Percentiles rank a stretch among this genome's conserved stretches.
These are phyloP conservation scores for Epichloe uncinata DNA, from an alignment of 2,329 filamentous ascomycete species.

Conservation along the genomic window DNA sequence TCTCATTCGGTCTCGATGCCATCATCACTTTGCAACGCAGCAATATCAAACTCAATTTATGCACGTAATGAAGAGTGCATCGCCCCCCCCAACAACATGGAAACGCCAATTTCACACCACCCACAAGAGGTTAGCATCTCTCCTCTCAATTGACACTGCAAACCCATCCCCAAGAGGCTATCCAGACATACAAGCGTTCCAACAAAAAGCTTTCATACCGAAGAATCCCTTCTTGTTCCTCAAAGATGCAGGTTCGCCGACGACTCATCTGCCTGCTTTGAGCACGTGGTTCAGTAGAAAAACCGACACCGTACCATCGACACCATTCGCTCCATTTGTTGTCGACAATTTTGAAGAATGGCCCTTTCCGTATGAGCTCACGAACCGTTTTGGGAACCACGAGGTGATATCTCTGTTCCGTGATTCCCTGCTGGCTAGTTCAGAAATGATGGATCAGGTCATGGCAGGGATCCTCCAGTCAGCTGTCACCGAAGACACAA, in stretches of 20 bases:
- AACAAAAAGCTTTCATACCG: slow-evolving; percentile 35
- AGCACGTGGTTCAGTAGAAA: slow-evolving; percentile 42
- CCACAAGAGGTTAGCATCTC: background rate
- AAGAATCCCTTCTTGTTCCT: slow-evolving; percentile 38
- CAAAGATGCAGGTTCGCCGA: slow-evolving; percentile 25
- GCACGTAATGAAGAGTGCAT: slow-evolving; percentile 3
- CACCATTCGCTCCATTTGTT: slow-evolving; percentile 9
- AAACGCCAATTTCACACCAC: slow-evolving; percentile 1
- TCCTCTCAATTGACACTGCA: slow-evolving; percentile 3
- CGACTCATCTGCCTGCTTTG: slow-evolving; percentile 33
- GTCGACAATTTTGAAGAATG: slow-evolving; percentile 18
- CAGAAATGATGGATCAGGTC: slow-evolving; percentile 16
- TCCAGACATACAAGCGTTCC: slow-evolving; percentile 33
- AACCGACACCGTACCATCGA: background rate
- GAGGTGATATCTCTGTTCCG: slow-evolving; percentile 14
- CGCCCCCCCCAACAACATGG: background rate
- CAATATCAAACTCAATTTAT: background rate
- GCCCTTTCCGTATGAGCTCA: slow-evolving; percentile 27
- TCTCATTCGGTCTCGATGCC: too few relatives aligned
- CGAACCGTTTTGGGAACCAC: slow-evolving; percentile 12
- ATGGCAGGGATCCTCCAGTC: slow-evolving; percentile 19
- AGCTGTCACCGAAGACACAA: slow-evolving; percentile 11
- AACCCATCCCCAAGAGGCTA: slow-evolving; percentile 5
- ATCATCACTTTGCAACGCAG: too few relatives aligned
- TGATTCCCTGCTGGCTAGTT: slow-evolving; percentile 14